Evolutionary conservation across 2,329 filamentous ascomycete genomes (phyloP).

Genomic region (Parafenestella ontariensis): DNA sequence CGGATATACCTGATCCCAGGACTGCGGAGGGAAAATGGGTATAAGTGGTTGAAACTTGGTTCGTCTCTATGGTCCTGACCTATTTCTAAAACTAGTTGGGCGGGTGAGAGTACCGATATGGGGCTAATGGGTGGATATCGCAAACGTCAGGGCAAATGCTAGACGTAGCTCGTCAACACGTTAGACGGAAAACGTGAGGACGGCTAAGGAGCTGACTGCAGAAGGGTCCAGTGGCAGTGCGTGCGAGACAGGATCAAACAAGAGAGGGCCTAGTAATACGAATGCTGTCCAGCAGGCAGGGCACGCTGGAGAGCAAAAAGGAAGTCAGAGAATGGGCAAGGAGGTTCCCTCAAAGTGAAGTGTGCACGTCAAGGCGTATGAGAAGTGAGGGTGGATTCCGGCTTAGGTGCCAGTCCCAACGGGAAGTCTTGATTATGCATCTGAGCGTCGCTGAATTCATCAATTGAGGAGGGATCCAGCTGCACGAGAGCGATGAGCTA

Average conservation of each 20-base stretch:
- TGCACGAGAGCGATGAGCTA: conserved; percentile 41
- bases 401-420: conserved; percentile 34
- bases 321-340: conserved; percentile 13
- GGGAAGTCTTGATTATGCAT: conserved; percentile 41
- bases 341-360: conserved; percentile 14
- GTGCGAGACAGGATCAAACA: conserved; percentile 13
- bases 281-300: conserved; percentile 15
- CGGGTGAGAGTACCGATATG: conserved; percentile 23
- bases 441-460: conserved; percentile 46
- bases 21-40: conserved; percentile 12
- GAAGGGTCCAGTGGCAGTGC: conserved; percentile 23
- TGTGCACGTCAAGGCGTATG: conserved; percentile 29
- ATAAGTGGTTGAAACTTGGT: conserved; percentile 23
- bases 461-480: conserved; percentile 39
- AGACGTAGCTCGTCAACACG: conserved; percentile 26
- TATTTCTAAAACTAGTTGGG: conserved; percentile 18
- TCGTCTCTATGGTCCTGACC: conserved; percentile 14
- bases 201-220: conserved; percentile 38
- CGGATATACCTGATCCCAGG: conserved; percentile 12
- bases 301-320: conserved; percentile 13
- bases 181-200: conserved; percentile 31
- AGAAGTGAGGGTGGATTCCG: conserved; percentile 27
- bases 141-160: conserved; percentile 27
- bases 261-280: conserved; percentile 21
- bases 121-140: conserved; percentile 26